These are phyloP conservation scores for Cornus kousa DNA, from an alignment of 148 eudicot species.

Conservation along the genomic window DNA sequence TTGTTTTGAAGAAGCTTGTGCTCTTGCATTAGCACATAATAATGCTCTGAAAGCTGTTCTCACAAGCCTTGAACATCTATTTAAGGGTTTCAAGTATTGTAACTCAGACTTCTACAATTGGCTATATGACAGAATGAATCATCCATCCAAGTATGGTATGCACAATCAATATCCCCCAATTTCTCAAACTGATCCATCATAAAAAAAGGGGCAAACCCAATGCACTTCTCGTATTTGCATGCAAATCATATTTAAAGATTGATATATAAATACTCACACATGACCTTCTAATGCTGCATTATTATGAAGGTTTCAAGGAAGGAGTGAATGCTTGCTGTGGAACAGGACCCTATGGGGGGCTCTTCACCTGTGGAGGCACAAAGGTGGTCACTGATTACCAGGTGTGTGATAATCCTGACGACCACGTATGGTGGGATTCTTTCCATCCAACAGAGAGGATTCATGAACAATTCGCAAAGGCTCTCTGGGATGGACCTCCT, in stretches of 20 bases:
- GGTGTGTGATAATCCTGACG: slow-evolving; percentile 22
- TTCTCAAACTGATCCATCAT: neutral
- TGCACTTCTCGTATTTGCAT: too few relatives aligned
- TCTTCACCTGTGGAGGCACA: slow-evolving; percentile 34
- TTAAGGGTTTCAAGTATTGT: slow-evolving; percentile 27
- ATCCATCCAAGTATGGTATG: slow-evolving; percentile 32
- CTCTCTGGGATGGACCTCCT: slow-evolving; percentile 24
- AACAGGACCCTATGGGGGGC: slow-evolving; percentile 25
- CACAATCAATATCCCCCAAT: neutral
- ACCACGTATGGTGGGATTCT: slow-evolving; percentile 32
- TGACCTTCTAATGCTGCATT: too few relatives aligned
- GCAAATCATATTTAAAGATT: neutral
- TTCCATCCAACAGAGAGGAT: slow-evolving; percentile 31
- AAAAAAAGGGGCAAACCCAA: too few relatives aligned
- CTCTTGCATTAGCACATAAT: slow-evolving; percentile 34
- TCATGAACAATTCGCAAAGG: slow-evolving; percentile 27
- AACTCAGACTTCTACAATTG: slow-evolving; percentile 26
- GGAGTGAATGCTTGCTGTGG: slow-evolving; percentile 35
- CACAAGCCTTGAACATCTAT: slow-evolving; percentile 14
- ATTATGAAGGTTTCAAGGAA: slow-evolving; percentile 27
- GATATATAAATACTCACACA: neutral
- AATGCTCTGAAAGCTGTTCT: slow-evolving; percentile 25
- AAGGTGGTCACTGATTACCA: slow-evolving; percentile 16
- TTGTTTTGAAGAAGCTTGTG: slow-evolving; percentile 32
- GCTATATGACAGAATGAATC: slow-evolving; percentile 18